Conservation (phyloP, 1,284 basidiomycete genomes). For the Tilletiopsis washingtonensis region DNA sequence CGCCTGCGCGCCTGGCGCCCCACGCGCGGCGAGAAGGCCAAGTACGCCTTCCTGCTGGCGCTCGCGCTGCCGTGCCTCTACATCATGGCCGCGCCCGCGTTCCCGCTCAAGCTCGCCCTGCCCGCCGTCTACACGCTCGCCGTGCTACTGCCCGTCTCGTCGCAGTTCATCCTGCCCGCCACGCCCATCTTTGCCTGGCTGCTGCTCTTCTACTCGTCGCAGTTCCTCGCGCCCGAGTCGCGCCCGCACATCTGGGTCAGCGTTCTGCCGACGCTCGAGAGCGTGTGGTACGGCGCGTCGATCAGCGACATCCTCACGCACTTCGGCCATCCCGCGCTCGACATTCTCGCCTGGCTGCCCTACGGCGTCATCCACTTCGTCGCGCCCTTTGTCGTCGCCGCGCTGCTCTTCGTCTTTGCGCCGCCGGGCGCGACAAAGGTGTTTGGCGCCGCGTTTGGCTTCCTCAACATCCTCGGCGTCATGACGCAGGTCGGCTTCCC, state of each 20-base stretch:
- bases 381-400: conserved; percentile 57
- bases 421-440: conserved; percentile 71
- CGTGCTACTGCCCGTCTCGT: conserved; percentile 75
- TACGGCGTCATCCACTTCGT: conserved; percentile 89
- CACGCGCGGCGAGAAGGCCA: conserved; percentile 29
- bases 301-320: conserved; percentile 92
- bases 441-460: conserved; percentile 83
- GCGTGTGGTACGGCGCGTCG: conserved; percentile 90
- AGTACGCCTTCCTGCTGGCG: conserved; percentile 34
- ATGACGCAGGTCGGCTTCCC: conserved; percentile 82
- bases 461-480: conserved; percentile 85
- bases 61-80: conserved; percentile 64
- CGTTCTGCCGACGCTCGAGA: conserved; percentile 85
- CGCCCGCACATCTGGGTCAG: conserved; percentile 82
- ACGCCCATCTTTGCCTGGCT: conserved; percentile 72
- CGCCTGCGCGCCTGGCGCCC: conserved; percentile 30
- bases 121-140: conserved; percentile 64
- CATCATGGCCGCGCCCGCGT: conserved; percentile 64
- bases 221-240: conserved; percentile 68
- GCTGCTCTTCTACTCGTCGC: conserved; percentile 66
- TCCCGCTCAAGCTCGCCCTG: conserved; percentile 70
- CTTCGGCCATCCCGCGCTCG: conserved; percentile 81
- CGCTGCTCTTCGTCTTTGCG: conserved; percentile 70
- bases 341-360: conserved; percentile 89
- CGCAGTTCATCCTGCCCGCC: conserved; percentile 85